Evolutionary conservation across 331 rosid species (phyloP), one percentile per base, ranked within the genome.

Genomic region (Telfairia occidentalis): DNA sequence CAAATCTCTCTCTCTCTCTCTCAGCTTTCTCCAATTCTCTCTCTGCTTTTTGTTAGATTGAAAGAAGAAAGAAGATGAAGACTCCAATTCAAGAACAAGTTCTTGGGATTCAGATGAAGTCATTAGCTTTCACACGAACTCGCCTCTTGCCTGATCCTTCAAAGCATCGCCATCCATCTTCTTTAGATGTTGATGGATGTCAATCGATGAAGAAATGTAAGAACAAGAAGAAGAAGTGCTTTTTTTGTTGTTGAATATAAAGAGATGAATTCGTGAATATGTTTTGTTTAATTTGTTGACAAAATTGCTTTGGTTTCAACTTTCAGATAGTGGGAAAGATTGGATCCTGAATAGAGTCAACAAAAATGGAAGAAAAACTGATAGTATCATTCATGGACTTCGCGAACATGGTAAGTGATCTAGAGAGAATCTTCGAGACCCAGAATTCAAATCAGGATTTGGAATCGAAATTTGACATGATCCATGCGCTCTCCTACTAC

Each of bases 181-280:
- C 78, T 69, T 42, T 50, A 59, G 63, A 77, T 1, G 7, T 5
- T 9, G 80, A 77, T 55, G 78, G 15, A 1, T 55, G 82, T 74
- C 73, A 85, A 69, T 81, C 79, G 10, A 78, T 81, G 63, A 71
- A 81, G 60, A 83, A 83, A 85, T 49, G 89, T 87, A 84, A 63
- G 38, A 11, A 2, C 15, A 48, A 26, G 32, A 18, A 2, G 9
- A 38, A 26, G 1, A 52, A 7, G 28, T 6, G 0, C 0, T 52
- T 21, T 2, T 52, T 7, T 52, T 52, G 37, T 2, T 32, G 37
- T 32, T n/a, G n/a, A n/a, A 46, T 37, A 48, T 48, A 16, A 4
- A 48, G 1, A 48, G 53, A 4, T 15, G 16, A 24, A 3, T 29
- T 15, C 66, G 29, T 59, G 40, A 26, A n/a, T n/a, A n/a, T n/a